phyloP scores from a whole-genome alignment of 2,329 filamentous ascomycete genomes.

The Cercospora sp. region DNA sequence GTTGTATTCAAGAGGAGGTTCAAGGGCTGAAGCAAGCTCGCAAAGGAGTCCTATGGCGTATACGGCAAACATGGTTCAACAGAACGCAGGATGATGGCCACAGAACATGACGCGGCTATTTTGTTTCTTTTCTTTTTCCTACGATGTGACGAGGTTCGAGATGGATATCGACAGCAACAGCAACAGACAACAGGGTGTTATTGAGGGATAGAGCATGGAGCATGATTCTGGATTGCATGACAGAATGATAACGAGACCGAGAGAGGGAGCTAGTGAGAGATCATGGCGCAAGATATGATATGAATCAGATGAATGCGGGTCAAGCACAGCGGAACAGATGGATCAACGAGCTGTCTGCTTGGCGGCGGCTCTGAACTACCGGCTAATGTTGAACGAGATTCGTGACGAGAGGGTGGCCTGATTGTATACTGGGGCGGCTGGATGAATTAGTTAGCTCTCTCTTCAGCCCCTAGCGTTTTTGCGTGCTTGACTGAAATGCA shows the following conservation, averaged over 20 bases:
- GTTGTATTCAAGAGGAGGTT: conserved; percentile 20
- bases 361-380: not conserved
- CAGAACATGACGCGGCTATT: conserved; percentile 9
- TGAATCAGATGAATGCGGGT: not conserved
- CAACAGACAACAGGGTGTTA: conserved; percentile 1
- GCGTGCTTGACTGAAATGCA: conserved; percentile 17
- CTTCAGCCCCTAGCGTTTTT: conserved; percentile 11
- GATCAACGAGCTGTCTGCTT: not conserved
- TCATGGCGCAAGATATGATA: not conserved
- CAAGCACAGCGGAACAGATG: not conserved
- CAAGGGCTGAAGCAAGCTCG: not conserved
- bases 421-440: not conserved
- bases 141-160: conserved; percentile 16
- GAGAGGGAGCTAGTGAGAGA: not conserved
- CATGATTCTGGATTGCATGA: not conserved
- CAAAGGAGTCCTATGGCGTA: not conserved
- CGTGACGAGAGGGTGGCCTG: conserved; percentile 2
- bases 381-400: not conserved
- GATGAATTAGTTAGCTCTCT: conserved; percentile 4
- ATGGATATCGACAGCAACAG: conserved; percentile 17
- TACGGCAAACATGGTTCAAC: conserved; percentile 14
- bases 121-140: conserved; percentile 8
- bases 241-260: not conserved
- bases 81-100: conserved; percentile 12
- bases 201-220: not conserved